Percentiles rank a stretch among this genome's conserved stretches.
phyloP scores from a whole-genome alignment of 768 basidiomycete species.

The Pholiota microspora region DNA sequence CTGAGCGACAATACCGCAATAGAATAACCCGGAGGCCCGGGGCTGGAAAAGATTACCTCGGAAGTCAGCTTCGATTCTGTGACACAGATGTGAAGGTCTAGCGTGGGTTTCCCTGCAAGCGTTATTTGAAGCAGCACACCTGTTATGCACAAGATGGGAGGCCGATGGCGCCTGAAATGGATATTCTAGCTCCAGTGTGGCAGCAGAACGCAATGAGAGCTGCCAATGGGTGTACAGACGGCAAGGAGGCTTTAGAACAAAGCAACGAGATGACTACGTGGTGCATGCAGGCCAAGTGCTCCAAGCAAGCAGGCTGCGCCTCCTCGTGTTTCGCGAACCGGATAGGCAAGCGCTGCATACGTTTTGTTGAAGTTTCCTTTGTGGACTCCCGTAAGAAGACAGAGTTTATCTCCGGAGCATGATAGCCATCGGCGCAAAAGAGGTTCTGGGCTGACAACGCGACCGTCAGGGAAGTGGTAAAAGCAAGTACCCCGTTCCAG shows the following conservation, averaged over 20 bases:
- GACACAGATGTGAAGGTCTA: background rate
- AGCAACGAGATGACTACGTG: background rate
- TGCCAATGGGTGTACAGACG: conserved; percentile 4
- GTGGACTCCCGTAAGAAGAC: background rate
- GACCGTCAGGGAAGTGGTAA: background rate
- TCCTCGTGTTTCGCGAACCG: background rate
- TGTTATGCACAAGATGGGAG: background rate
- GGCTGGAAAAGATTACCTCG: background rate
- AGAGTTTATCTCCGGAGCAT: conserved; percentile 3
- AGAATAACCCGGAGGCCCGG: background rate
- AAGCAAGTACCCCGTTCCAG: conserved; percentile 3
- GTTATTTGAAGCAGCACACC: background rate
- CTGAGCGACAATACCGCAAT: background rate
- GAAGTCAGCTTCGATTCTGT: background rate
- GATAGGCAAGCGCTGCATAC: background rate
- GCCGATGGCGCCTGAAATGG: conserved; percentile 7
- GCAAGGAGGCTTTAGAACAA: conserved; percentile 8
- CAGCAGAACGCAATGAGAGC: conserved; percentile 4
- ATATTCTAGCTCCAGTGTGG: conserved; percentile 8
- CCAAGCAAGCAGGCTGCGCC: background rate
- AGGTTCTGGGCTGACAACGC: background rate
- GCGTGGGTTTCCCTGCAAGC: background rate
- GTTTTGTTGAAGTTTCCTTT: background rate
- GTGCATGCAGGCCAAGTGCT: background rate
- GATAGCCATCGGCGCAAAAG: conserved; percentile 4